These are phyloP conservation scores for Glycine tomentella DNA, from an alignment of 306 rosid genomes.

Conservation along the genomic window DNA sequence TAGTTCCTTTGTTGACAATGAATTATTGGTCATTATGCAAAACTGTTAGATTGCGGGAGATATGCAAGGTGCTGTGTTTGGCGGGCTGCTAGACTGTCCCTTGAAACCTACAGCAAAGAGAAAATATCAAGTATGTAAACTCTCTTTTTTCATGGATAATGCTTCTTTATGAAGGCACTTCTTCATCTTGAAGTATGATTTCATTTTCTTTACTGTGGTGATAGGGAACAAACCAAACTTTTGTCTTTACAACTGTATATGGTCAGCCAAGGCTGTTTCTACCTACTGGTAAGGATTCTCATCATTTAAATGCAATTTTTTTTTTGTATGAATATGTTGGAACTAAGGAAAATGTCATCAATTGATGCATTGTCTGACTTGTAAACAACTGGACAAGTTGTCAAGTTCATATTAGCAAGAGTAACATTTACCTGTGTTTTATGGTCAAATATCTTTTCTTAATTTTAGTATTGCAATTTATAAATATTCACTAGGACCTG, in stretches of 20 bases:
- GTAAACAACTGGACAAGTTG: not conserved
- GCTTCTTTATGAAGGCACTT: conserved; percentile 22
- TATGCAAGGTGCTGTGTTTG: conserved; percentile 90
- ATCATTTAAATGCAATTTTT: conserved; percentile 19
- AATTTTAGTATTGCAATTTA: not conserved
- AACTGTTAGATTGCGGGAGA: conserved; percentile 85
- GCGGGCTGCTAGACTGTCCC: conserved; percentile 89
- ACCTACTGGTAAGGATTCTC: conserved; percentile 82
- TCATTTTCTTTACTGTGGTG: conserved; percentile 42
- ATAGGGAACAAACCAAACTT: conserved; percentile 88
- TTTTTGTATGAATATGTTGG: conserved; percentile 32
- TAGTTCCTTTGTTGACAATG: conserved; percentile 29
- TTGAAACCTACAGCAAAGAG: conserved; percentile 84
- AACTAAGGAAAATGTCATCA: conserved; percentile 6
- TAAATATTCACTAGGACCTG: conserved; percentile 32
- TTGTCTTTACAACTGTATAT: conserved; percentile 90
- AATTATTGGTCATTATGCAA: conserved; percentile 34
- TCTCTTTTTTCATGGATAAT: conserved; percentile 19
- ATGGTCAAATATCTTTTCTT: conserved; percentile 7
- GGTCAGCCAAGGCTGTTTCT: conserved; percentile 95
- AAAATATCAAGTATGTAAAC: conserved; percentile 80
- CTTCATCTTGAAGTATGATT: conserved; percentile 42
- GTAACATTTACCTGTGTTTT: not conserved
- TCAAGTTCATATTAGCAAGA: not conserved
- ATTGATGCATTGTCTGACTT: conserved; percentile 12